Percentiles rank a stretch among this genome's conserved stretches.
These are phyloP conservation scores for Cornus suecica DNA, from an alignment of 148 eudicot genomes.

Conservation along the genomic window DNA sequence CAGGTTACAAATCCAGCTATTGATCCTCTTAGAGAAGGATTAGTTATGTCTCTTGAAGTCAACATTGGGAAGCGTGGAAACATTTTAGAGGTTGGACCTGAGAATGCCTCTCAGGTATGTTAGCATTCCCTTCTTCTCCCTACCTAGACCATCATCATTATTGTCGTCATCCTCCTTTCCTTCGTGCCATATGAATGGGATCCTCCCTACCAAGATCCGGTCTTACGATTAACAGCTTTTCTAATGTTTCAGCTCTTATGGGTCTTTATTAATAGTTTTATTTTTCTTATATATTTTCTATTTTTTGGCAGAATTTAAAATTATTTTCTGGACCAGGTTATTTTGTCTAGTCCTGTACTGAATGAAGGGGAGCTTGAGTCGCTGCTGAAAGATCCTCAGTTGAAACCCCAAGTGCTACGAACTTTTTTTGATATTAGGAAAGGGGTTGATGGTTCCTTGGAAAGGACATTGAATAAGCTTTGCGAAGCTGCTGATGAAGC, in stretches of 20 bases:
- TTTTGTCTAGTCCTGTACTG: slow-evolving; percentile 79
- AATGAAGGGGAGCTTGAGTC: slow-evolving; percentile 92
- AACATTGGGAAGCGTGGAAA: slow-evolving; percentile 95
- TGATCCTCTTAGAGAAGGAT: slow-evolving; percentile 96
- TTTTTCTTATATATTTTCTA: slow-evolving; percentile 3
- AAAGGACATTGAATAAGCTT: slow-evolving; percentile 66
- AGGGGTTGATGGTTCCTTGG: slow-evolving; percentile 91
- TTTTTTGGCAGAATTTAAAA: slow-evolving; percentile 1
- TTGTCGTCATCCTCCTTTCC: too few species aligned
- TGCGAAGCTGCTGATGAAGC: slow-evolving; percentile 99
- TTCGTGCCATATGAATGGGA: too few species aligned
- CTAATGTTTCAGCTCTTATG: not conserved
- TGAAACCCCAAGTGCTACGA: slow-evolving; percentile 75
- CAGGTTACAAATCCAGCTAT: slow-evolving; percentile 99
- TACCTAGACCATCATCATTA: not conserved
- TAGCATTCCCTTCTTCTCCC: slow-evolving; percentile 7
- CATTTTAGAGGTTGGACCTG: slow-evolving; percentile 94
- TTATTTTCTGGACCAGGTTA: slow-evolving; percentile 54
- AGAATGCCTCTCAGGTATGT: slow-evolving; percentile 93
- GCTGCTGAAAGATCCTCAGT: slow-evolving; percentile 61
- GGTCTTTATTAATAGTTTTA: not conserved
- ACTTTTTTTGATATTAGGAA: slow-evolving; percentile 85
- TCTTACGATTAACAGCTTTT: not conserved
- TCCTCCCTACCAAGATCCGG: not conserved
- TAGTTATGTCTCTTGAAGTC: slow-evolving; percentile 98